phyloP scores from a whole-genome alignment of 2,329 filamentous ascomycete genomes.

The Sarocladium brachiariae region DNA sequence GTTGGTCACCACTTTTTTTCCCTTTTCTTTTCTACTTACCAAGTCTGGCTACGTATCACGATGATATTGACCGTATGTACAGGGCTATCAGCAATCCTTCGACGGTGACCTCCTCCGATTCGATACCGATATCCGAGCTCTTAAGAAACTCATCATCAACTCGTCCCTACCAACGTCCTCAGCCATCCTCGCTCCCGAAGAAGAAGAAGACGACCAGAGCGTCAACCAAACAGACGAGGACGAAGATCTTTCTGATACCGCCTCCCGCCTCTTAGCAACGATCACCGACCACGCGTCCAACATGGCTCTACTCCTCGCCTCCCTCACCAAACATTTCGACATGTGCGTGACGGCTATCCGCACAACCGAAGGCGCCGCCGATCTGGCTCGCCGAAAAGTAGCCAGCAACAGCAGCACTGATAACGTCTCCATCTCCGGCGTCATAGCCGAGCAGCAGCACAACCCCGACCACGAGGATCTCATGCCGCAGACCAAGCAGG shows the following conservation, averaged over 20 bases:
- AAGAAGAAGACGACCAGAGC: constrained; percentile 12
- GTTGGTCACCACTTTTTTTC: no score
- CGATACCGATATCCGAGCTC: constrained; percentile 62
- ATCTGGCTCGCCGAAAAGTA: constrained; percentile 59
- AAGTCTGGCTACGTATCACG: no score
- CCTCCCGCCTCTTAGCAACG: constrained; percentile 44
- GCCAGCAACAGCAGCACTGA: constrained; percentile 26
- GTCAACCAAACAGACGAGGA: constrained; percentile 13
- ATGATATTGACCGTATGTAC: not conserved
- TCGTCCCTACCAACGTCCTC: not conserved
- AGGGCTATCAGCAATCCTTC: constrained; percentile 63
- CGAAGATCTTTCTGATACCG: constrained; percentile 29
- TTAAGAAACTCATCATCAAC: constrained; percentile 51
- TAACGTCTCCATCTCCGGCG: constrained; percentile 61
- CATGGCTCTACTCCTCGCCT: constrained; percentile 75
- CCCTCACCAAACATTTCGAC: constrained; percentile 82
- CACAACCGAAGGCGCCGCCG: constrained; percentile 76
- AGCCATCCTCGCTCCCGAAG: constrained; percentile 25
- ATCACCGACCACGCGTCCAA: constrained; percentile 70
- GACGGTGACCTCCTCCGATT: constrained; percentile 69
- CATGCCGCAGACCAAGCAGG: constrained; percentile 66
- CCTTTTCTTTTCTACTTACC: no score
- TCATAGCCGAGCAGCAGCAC: constrained; percentile 48
- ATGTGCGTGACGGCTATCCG: constrained; percentile 86
- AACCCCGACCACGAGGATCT: constrained; percentile 44